Base-by-base conservation (phyloP, 2,329 filamentous ascomycete species). In the Neopestalotiopsis rosae region DNA sequence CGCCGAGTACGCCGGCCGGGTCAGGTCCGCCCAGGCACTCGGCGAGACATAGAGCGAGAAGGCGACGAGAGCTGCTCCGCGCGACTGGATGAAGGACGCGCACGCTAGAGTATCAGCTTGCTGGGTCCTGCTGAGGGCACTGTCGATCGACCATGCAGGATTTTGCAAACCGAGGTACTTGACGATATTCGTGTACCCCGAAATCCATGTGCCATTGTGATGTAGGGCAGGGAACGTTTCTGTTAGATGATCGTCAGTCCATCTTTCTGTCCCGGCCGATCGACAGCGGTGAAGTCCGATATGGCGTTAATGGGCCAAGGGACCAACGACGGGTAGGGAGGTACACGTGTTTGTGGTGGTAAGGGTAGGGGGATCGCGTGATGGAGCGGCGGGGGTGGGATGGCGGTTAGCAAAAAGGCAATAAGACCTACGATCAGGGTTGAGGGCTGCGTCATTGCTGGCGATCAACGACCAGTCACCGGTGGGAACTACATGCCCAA, bases 11-110 rank as follows among this genome's bases (percentile, higher is more conserved):
- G 94, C 91, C 2, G 94, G 93, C 17, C 94, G 90, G 4, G 94
- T 97, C 63, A 87, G 83, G 58, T 87, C 84, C 67, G 90, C 86
- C 88, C 96, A 99, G 83, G 98, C 98, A 72, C 94, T 90, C 68
- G 92, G 93, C 40, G 94, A 96, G 71, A 96, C 92, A 80, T 97
- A 98, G 74, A 98, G 91, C 65, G 91, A 95, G 68, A 98, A 90
- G 74, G 97, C 93, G 74, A 98, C 80, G 70, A 98, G 88, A 40
- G 92, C 89, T 64, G 91, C 89, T n/a, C 92, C 93, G 69, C 91
- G 90, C 32, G 90, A 88, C 77, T 90, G 86, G 73, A 98, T 83
- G 80, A 95, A 95, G 71, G 93, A 88, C 45, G 88, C 84, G 81
- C 87, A 86, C 70, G 85, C 89, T 72, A 84, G 76, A 62, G 77